A percentile compares a stretch with the other conserved stretches of the same genome.
Evolutionary conservation across 225 moss, liverwort and hornwort species (phyloP).

Genomic region (Pleurozium schreberi): DNA sequence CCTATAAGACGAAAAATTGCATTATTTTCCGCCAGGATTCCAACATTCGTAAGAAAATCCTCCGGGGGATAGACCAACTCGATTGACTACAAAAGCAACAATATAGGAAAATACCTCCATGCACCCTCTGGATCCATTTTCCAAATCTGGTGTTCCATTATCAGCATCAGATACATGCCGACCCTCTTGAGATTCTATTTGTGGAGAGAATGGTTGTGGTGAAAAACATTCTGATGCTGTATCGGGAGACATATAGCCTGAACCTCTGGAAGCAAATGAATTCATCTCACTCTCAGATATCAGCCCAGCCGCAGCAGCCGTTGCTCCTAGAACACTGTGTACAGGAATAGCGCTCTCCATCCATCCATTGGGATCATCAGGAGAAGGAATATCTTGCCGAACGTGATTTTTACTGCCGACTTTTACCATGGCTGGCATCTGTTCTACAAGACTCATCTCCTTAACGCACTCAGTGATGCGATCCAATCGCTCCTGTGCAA

Average conservation of each 20-base stretch:
- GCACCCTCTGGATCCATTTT: conserved; percentile 21
- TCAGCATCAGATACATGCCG: conserved; percentile 8
- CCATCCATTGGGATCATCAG: conserved; percentile 84
- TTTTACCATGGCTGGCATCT: conserved; percentile 61
- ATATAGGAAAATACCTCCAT: conserved; percentile 25
- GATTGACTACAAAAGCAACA: not conserved
- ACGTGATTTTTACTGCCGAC: conserved; percentile 51
- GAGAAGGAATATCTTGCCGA: conserved; percentile 19
- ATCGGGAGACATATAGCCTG: conserved; percentile 65
- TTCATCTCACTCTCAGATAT: conserved; percentile 83
- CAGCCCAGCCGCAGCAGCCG: conserved; percentile 85
- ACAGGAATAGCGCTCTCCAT: conserved; percentile 97
- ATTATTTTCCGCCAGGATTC: not conserved
- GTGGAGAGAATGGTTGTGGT: conserved; percentile 33
- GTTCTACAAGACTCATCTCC: conserved; percentile 83
- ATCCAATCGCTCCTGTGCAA: conserved; percentile 97
- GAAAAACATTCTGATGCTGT: conserved; percentile 34
- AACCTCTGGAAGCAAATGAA: conserved; percentile 82
- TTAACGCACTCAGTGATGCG: conserved; percentile 94
- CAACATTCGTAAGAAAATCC: not conserved
- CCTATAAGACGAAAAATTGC: conserved; percentile 6
- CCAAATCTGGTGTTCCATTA: conserved; percentile 10
- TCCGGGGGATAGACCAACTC: not conserved
- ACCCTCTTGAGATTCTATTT: conserved; percentile 18
- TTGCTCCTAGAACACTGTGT: conserved; percentile 85